A percentile compares a stretch with the other conserved stretches of the same genome.
phyloP scores from a whole-genome alignment of 495 filamentous ascomycete genomes.

The Elasticomyces elasticus region DNA sequence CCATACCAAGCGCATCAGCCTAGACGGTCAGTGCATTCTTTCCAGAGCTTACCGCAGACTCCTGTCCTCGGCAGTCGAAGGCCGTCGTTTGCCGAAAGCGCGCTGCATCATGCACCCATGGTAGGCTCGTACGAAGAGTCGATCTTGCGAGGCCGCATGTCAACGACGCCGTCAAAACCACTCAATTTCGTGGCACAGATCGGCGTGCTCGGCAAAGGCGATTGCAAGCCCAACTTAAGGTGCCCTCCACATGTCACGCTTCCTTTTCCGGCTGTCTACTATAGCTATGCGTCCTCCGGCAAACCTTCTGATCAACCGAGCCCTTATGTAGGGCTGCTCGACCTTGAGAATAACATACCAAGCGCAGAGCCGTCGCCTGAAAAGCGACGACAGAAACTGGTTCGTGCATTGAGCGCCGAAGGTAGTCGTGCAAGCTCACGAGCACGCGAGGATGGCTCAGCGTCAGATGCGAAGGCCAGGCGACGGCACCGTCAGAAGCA shows the following conservation, averaged over 20 bases:
- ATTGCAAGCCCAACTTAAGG: conserved; percentile 74
- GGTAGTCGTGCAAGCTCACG: conserved; percentile 13
- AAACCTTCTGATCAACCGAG: conserved; percentile 59
- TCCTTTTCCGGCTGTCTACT: conserved; percentile 93
- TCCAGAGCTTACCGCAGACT: conserved; percentile 50
- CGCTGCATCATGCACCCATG: conserved; percentile 82
- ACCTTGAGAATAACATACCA: conserved; percentile 69
- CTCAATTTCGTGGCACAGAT: conserved; percentile 93
- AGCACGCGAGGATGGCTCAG: conserved; percentile 3
- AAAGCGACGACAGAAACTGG: conserved; percentile 36
- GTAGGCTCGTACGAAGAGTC: conserved; percentile 98
- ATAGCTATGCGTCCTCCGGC: conserved; percentile 64
- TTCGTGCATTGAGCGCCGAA: conserved; percentile 21
- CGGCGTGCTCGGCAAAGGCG: conserved; percentile 79
- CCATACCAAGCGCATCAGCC: conserved; percentile 62
- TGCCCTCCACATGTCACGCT: conserved; percentile 89
- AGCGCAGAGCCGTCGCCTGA: conserved; percentile 36
- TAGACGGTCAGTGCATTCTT: conserved; percentile 58
- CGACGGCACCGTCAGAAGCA: conserved; percentile 43
- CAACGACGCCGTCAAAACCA: conserved; percentile 87
- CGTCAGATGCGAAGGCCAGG: conserved; percentile 11
- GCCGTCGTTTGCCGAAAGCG: conserved; percentile 70
- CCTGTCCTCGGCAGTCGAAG: conserved; percentile 51
- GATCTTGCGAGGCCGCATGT: conserved; percentile 91
- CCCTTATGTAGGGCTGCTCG: conserved; percentile 90